Evolutionary conservation across 2,329 filamentous ascomycete species (phyloP), one percentile per base, ranked within the genome.

Genomic region (Raffaelea ambrosiae): DNA sequence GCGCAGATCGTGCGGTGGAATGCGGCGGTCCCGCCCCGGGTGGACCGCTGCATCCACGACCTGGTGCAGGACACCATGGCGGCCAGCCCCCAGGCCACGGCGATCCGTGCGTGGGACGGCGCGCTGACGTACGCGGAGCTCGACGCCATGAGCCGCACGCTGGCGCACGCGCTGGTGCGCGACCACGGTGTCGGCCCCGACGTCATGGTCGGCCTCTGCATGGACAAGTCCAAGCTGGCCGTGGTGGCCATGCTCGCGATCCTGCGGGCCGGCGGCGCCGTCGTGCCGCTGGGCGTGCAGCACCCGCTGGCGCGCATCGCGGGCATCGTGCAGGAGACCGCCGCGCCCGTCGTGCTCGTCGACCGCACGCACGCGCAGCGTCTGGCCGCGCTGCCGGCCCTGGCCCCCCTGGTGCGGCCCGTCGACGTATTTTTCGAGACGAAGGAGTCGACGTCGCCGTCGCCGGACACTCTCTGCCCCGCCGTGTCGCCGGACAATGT

Each of bases 221-320:
- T 88, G 57, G 79, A 86, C 40, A 89, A 87, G 64, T 85, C 77
- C 19, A 66, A 80, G 16, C 76, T 83, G 60, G 72, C 86, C 0
- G 83, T 88, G 43, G 66, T 88, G 36, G 74, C 81, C 7, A 82
- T 90, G 51, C 69, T 90, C 19, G 83, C 84, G 0, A 72, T 83
- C 2, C 65, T 88, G 10, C 58, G 67, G 56, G 64, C 73, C 4
- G 74, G 74, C 13, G 73, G 68, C 1, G 67, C 67, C n/a, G 69
- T 77, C 38, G 70, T 74, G 0, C 68, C 73, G 0, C 61, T 78
- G 23, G 74, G 77, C 40, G 64, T 62, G 3, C 66, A 70, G 16
- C 67, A 74, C 21, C 60, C 65, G 19, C 56, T 55, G 47, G 4
- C 48, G 54, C 38, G 51, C 49, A 13, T 43, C 58, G 11, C 54